Evolutionary conservation across 2,329 filamentous ascomycete genomes (phyloP).

Genomic region (Colletotrichum kahawae): DNA sequence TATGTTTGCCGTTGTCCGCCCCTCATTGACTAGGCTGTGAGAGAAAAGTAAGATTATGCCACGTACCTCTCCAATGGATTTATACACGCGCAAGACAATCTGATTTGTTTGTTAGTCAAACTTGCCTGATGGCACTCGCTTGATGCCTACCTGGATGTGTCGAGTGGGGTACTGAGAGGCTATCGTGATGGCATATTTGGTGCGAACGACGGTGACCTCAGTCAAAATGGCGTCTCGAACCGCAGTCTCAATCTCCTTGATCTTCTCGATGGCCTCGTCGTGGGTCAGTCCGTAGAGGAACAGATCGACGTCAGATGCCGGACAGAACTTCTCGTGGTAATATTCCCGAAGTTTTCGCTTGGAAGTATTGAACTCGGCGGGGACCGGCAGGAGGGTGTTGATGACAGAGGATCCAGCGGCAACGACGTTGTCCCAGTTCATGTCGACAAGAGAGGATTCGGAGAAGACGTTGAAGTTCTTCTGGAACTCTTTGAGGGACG

Average conservation of each 20-base stretch:
- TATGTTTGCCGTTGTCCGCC: not conserved
- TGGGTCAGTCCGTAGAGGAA: constrained; percentile 84
- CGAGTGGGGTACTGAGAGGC: constrained; percentile 83
- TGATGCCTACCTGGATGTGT: constrained; percentile 66
- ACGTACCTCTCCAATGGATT: constrained; percentile 70
- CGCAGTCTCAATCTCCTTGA: constrained; percentile 78
- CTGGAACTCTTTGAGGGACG: constrained; percentile 72
- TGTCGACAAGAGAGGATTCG: constrained; percentile 74
- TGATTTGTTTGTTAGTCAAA: constrained; percentile 37
- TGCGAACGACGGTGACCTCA: constrained; percentile 85
- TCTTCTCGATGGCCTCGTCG: constrained; percentile 80
- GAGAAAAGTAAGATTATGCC: not conserved
- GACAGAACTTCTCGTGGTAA: constrained; percentile 82
- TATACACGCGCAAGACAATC: constrained; percentile 86
- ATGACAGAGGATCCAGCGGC: constrained; percentile 82
- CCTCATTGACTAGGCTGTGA: not conserved
- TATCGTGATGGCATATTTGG: constrained; percentile 88
- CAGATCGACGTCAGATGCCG: constrained; percentile 85
- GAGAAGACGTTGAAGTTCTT: constrained; percentile 84
- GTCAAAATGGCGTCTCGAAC: constrained; percentile 78
- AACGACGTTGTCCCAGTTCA: constrained; percentile 84
- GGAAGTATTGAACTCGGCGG: constrained; percentile 62
- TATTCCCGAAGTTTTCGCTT: constrained; percentile 72
- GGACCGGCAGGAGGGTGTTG: constrained; percentile 77
- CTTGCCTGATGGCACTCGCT: not conserved